Evolutionary conservation across 371 early-diverging fungal genomes (phyloP), one percentile per base, ranked within the genome.

Genomic region (Mortierella sp.): DNA sequence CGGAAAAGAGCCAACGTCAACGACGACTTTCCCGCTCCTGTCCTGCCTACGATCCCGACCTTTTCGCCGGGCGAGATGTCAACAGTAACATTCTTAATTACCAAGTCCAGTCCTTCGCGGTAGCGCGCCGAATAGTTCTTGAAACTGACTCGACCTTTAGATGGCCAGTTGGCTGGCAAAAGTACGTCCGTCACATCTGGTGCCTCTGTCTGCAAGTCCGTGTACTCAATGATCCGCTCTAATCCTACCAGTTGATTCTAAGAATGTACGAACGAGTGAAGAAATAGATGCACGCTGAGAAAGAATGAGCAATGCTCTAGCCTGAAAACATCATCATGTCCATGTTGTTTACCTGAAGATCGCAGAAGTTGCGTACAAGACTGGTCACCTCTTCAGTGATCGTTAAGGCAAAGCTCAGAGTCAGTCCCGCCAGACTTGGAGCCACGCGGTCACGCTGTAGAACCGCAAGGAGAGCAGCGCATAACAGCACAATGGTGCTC

Each of bases 11-110:
- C 92, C 72, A 96, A 88, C 16, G 96, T 96, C 77, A 97, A 83
- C 28, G 95, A 94, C 42, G 94, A 93, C 88, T 98, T 98, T 70
- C 99, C 99, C 9, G 95, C 94, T 48, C 99, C 99, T 3, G 99
- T 97, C 38, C 98, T 90, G 26, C 97, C 98, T 74, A 95, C 92
- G 81, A 97, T 94, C n/a, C 10, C 98, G 72, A 98, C 92, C 89
- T 97, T 97, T 81, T 96, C 94, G 11, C 88, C 88, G 5, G 94
- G 91, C 16, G 86, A 74, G n/a, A 96, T 90, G 0, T 83, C 80
- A 77, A 94, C 93, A 2, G 93, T 90, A 9, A 97, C 48, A 19
- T 76, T 70, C 72, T 90, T 88, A 28, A 93, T 80, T 1, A 95
- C 92, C 58, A 92, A 77, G 52, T 93, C 94, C 47, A 94, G 88